Conservation (phyloP, 192 early-diverging fungal species). For the Backusella sp. region DNA sequence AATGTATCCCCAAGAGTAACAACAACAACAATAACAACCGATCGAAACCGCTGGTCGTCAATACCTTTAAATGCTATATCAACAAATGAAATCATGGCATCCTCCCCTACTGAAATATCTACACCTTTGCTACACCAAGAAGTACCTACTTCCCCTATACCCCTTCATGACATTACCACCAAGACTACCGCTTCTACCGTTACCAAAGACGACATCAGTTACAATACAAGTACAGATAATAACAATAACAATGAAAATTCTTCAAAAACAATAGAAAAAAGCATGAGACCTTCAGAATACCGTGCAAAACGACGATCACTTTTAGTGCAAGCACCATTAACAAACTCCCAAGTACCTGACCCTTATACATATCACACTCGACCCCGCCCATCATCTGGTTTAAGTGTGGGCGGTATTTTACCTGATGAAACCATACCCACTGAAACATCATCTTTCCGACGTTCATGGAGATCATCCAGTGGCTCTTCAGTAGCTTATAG, state of each 20-base stretch:
- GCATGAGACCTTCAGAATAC: slow-evolving; percentile 31
- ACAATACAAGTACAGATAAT: not conserved
- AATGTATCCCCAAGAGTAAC: not conserved
- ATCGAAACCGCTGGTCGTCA: not conserved
- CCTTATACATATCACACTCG: not conserved
- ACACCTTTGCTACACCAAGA: not conserved
- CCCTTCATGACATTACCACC: not conserved
- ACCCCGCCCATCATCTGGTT: not conserved
- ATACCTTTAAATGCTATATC: not conserved
- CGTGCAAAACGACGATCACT: slow-evolving; percentile 35
- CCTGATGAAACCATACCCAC: slow-evolving; percentile 8
- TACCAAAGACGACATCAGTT: not conserved
- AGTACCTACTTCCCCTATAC: not conserved
- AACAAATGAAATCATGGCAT: not conserved
- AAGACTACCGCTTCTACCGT: too few relatives aligned
- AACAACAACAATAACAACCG: not conserved
- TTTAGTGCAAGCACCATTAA: slow-evolving; percentile 15
- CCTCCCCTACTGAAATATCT: not conserved
- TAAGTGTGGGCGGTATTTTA: slow-evolving; percentile 16
- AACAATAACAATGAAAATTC: not conserved
- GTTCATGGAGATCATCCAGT: slow-evolving; percentile 13
- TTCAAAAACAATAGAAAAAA: slow-evolving; percentile 10
- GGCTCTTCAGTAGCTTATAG: not conserved
- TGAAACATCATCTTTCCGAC: not conserved
- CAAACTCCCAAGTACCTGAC: not conserved